Base-by-base conservation (phyloP, 164 flowering plant genomes). In the Sextonia rubra region DNA sequence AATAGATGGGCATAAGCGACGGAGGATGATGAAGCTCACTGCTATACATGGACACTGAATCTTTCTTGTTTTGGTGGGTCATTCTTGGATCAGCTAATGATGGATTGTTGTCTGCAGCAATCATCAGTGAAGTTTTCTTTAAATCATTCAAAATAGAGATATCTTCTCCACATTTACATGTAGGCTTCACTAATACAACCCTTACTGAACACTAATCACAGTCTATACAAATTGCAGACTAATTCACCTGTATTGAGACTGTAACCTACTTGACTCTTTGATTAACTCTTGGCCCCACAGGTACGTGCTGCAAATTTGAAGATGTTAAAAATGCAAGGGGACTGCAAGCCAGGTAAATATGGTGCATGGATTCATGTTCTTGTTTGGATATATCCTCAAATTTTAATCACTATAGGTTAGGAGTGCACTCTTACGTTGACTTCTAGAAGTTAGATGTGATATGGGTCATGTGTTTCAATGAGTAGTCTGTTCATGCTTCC, bases 21-120 rank as follows among this genome's bases (percentile, higher is more conserved):
- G 75, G 68, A 81, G 68, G 78, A 78, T 55, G 30, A 14, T 27
- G 76, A 81, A 84, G 83, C 82, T 73, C 14, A 37, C 78, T 47
- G 68, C 79, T 60, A 63, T 73, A 44, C 68, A 71, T 52, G 79
- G 66, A 24, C 72, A 49, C 69, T 60, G 48, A 25, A 37, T 37
- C 44, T 55, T 44, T 70, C 56, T 5, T 30, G 47, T 37, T 44
- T 26, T 37, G 25, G 25, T 47, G 48, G 64, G 27, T 47, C 24
- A 25, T 30, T 58, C 15, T 69, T 55, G 72, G 25, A 55, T n/a
- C 4, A 15, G 2, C 4, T 69, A 27, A 37, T 2, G 44, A 69
- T 69, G 72, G 63, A 29, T 7, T 18, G 37, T 27, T 23, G 1
- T 64, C 68, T 17, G 68, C 47, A 27, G 68, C 17, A 64, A 26